Evolutionary conservation across 164 flowering plant species (phyloP).

Genomic region (Berberis thunbergii): DNA sequence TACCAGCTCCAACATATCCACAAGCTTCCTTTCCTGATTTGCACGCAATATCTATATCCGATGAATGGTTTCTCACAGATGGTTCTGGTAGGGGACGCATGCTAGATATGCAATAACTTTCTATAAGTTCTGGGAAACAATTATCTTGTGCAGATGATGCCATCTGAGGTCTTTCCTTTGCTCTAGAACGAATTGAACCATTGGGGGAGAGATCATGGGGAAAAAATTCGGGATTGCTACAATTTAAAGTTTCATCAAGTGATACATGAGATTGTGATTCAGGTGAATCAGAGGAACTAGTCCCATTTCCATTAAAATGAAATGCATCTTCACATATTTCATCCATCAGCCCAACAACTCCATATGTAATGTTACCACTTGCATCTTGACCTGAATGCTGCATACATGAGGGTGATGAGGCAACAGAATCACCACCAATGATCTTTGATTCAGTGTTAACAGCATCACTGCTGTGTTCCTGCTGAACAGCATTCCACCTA

Average conservation of each 20-base stretch:
- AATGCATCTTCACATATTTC: constrained; percentile 89
- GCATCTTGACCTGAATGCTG: constrained; percentile 13
- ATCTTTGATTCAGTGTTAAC: constrained; percentile 14
- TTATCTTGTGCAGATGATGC: constrained; percentile 24
- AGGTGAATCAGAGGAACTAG: constrained; percentile 17
- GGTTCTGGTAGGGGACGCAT: constrained; percentile 37
- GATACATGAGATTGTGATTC: constrained; percentile 18
- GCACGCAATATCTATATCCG: constrained; percentile 11
- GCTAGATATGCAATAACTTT: constrained; percentile 63
- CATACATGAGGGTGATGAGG: constrained; percentile 21
- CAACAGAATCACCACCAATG: constrained; percentile 10
- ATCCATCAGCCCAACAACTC: constrained; percentile 57
- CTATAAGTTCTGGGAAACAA: constrained; percentile 55
- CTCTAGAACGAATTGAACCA: constrained; percentile 19
- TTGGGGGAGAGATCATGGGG: constrained; percentile 15
- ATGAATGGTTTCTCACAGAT: constrained; percentile 20
- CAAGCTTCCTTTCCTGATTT: constrained; percentile 15
- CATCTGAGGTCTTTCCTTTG: constrained; percentile 22
- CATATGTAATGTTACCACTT: constrained; percentile 9
- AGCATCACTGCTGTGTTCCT: constrained; percentile 24
- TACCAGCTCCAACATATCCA: constrained; percentile 23
- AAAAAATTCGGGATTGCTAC: constrained; percentile 16
- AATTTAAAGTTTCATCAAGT: constrained; percentile 17
- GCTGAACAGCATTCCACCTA: constrained; percentile 71
- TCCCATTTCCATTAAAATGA: constrained; percentile 22